A percentile compares a stretch with the other conserved stretches of the same genome.
Conservation (phyloP, 2,329 filamentous ascomycete genomes). For the Basipetospora chlamydospora region DNA sequence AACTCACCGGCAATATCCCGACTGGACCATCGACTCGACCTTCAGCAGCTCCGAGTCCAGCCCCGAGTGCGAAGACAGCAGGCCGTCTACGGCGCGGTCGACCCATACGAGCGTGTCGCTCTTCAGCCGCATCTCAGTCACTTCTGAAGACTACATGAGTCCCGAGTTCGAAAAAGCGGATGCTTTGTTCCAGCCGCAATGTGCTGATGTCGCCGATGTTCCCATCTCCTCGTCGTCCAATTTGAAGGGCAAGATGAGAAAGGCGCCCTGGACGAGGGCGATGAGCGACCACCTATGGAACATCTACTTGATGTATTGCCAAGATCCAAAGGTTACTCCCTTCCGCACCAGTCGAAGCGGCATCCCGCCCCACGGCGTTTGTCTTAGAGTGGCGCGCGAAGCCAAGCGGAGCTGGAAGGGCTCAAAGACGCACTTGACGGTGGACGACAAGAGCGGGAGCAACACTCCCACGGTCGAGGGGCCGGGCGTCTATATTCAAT, state of each 20-base stretch:
- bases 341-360: constrained; percentile 48
- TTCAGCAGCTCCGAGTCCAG: constrained; percentile 44
- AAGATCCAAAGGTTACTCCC: constrained; percentile 53
- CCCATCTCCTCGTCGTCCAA: constrained; percentile 8
- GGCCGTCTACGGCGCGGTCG: constrained; percentile 44
- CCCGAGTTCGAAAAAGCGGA: constrained; percentile 21
- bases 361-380: constrained; percentile 51
- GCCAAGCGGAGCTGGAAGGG: constrained; percentile 54
- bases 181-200: not conserved
- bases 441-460: constrained; percentile 32
- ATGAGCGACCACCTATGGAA: constrained; percentile 54
- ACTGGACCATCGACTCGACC: constrained; percentile 43
- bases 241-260: constrained; percentile 22
- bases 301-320: constrained; percentile 48
- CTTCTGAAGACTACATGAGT: constrained; percentile 43
- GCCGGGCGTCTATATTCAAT: constrained; percentile 36
- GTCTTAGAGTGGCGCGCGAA: constrained; percentile 49
- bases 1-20: constrained; percentile 34
- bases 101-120: constrained; percentile 43
- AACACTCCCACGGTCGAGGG: constrained; percentile 37
- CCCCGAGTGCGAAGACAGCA: constrained; percentile 43
- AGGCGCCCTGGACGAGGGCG: constrained; percentile 47
- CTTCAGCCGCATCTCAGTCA: constrained; percentile 40
- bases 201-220: not conserved
- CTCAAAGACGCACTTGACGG: constrained; percentile 25